A percentile compares a stretch with the other conserved stretches of the same genome.
phyloP scores from a whole-genome alignment of 345 rosid species.

The Gossypium longicalyx region DNA sequence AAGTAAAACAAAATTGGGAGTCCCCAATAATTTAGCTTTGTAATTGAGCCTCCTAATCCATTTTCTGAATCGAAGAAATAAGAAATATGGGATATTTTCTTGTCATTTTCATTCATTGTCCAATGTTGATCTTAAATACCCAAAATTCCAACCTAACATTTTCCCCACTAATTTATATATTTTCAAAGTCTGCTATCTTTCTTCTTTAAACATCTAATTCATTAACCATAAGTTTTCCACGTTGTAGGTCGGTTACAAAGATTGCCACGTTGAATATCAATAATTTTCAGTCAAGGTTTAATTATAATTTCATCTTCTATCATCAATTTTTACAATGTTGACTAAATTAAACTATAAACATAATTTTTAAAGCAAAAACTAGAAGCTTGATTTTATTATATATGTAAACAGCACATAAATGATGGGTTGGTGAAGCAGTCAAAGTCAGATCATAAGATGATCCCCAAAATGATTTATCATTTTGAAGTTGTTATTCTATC shows the following conservation, averaged over 20 bases:
- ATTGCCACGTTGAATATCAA: not conserved
- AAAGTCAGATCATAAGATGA: not conserved
- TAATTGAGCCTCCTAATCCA: not conserved
- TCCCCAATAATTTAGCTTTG: too few species aligned
- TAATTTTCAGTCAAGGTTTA: not conserved
- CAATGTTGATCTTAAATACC: not conserved
- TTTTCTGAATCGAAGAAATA: not conserved
- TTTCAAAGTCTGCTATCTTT: not conserved
- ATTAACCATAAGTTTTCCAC: not conserved
- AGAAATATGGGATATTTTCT: not conserved
- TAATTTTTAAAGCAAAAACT: not conserved
- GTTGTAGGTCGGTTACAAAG: not conserved
- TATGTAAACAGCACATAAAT: not conserved
- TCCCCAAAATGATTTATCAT: not conserved
- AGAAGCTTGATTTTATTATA: not conserved
- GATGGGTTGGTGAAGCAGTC: slow-evolving; percentile 4
- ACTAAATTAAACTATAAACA: not conserved
- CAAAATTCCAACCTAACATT: not conserved
- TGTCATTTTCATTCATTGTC: not conserved
- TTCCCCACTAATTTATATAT: not conserved
- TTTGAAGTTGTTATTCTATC: slow-evolving; percentile 2
- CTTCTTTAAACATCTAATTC: not conserved
- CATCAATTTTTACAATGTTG: not conserved
- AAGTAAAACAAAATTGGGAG: too few species aligned
- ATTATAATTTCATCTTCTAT: not conserved